Evolutionary conservation across 2,329 filamentous ascomycete genomes (phyloP), one percentile per base, ranked within the genome.

Genomic region (Fusarium mundagurra): DNA sequence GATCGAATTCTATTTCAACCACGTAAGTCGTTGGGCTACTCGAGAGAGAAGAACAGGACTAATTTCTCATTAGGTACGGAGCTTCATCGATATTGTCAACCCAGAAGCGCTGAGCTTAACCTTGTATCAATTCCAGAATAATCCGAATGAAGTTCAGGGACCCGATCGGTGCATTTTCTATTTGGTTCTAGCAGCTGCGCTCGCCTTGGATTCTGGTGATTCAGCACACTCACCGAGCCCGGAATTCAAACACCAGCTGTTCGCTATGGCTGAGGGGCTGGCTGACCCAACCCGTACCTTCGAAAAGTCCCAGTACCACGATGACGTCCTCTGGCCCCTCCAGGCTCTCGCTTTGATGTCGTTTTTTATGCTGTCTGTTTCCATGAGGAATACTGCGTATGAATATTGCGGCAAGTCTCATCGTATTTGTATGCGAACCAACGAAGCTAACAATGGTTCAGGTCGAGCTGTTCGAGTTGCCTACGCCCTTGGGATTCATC

Each of bases 391-490:
- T 73, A 87, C 89, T 10, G 89, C 91, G 1, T 92, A 91, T 80
- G 85, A 86, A 22, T 90, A 92, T 67, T 85, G 89, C 54, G 90
- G 91, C 87, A 82, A 80, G 83, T 72, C 27, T 33, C 7, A 33
- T 20, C 8, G 48, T 20, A 10, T 20, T 54, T 10, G 8, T 2
- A n/a, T 33, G 8, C 16, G 18, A 6, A 36, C 9, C 12, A 34
- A 16, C n/a, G 38, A 43, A 31, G 17, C 41, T 55, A 29, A 51
- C 74, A 78, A 38, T 77, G 13, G 11, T 39, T 10, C 70, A 91
- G 89, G 88, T 13, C 90, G 90, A 87, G 91, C 91, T 29, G 88
- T 91, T 51, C 86, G 89, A 18, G 90, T 89, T 60, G 90, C 90
- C 5, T 89, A 90, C 77, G 87, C 90, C 1, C 81, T 92, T 4